Base-by-base conservation (phyloP, 371 early-diverging fungal species). In the Choanephora cucurbitarum region DNA sequence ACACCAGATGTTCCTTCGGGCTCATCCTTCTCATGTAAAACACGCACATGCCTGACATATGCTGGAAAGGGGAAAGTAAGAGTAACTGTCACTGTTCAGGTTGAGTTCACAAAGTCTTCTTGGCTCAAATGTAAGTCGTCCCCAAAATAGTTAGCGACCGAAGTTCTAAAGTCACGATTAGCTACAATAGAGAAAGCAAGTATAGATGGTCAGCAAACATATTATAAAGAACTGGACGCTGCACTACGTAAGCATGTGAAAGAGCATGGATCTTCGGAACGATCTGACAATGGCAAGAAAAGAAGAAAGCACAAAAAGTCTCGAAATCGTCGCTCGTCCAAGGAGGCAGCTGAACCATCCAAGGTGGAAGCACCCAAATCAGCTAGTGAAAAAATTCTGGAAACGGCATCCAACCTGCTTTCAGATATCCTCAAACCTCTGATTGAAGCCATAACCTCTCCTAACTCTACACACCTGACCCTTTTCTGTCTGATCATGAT, bases 1-100 rank as follows among this genome's bases (percentile, higher is more conserved):
- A 95, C 97, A 13, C 95, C 95, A 3, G 88, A 90, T 59, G 84
- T 95, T 0, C 95, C 96, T 10, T 91, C 91, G 22, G 93, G 92
- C 17, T 81, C 85, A 21, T 72, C 86, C 22, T 96, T 96, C 65
- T 67, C 68, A 24, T 79, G 89, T 19, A 86, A 88, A 48, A 87
- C 88, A 28, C 75, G 91, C 5, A 88, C 85, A 31, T 96, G 96
- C 66, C 70, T 96, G 22, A 87, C 92, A 31, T 92, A 91, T 91
- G 85, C 87, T 6, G 82, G 81, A 0, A 72, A 79, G 23, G 77
- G 76, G n/a, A 64, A 76, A 67, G 75, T 86, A 43, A 82, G 82
- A 32, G 73, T 91, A 53, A 63, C 80, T 15, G 87, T 90, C 62
- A 85, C 88, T 19, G 87, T 85, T 32, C 72, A 72, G 13, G 79